phyloP scores from a whole-genome alignment of 495 filamentous ascomycete species.

The Hypoxylon rickii region DNA sequence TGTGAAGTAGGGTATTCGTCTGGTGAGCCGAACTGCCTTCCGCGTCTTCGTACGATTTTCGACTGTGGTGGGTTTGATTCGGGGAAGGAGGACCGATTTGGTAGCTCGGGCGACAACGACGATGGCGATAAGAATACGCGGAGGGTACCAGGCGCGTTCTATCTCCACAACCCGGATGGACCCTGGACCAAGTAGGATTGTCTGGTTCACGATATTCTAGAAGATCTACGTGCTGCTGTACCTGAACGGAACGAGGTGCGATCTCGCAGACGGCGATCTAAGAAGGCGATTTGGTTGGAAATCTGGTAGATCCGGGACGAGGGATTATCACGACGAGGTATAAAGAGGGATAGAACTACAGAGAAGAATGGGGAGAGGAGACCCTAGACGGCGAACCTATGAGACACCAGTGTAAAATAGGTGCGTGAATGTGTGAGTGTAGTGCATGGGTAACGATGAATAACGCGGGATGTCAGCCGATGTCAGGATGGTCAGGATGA shows the following conservation, averaged over 20 bases:
- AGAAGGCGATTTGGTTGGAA: neutral
- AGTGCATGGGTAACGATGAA: neutral
- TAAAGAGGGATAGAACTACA: no score
- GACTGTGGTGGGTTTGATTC: neutral
- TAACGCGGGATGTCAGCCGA: slow-evolving; percentile 6
- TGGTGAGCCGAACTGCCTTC: neutral
- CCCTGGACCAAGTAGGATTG: neutral
- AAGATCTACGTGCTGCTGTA: slow-evolving; percentile 3
- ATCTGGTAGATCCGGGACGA: neutral
- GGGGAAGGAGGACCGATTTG: neutral
- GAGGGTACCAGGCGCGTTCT: slow-evolving; percentile 6
- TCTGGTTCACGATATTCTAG: slow-evolving; percentile 1
- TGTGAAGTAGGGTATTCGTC: neutral
- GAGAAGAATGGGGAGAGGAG: no score
- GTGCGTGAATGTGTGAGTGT: neutral
- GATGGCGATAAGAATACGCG: neutral
- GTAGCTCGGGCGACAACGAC: neutral
- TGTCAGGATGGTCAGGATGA: neutral
- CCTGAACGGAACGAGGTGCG: neutral
- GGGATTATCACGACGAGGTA: neutral
- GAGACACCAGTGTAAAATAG: neutral
- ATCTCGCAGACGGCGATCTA: slow-evolving; percentile 12
- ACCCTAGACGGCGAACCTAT: neutral
- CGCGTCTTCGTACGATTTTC: neutral
- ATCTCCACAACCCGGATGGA: neutral